Conservation (phyloP, 2,329 filamentous ascomycete genomes). For the Neurospora sp. region DNA sequence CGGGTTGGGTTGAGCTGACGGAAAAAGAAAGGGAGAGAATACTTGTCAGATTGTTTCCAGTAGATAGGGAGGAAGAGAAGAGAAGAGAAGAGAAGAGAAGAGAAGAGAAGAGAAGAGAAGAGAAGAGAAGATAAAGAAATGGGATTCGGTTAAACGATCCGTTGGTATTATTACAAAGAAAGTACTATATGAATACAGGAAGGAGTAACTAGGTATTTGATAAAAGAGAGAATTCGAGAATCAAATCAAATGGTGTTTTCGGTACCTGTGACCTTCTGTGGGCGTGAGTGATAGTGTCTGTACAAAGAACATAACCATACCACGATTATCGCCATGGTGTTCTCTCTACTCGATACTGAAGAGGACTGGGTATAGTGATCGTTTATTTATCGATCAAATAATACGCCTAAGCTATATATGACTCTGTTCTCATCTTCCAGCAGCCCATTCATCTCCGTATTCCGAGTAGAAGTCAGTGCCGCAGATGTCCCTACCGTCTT, state of each 20-base stretch:
- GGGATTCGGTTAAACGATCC: too few species aligned
- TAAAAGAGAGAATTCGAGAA: background rate
- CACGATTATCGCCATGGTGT: background rate
- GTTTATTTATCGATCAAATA: background rate
- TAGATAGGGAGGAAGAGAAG: too few species aligned
- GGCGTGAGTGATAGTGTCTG: too few species aligned
- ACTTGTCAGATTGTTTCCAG: too few species aligned
- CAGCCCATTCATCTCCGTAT: too few species aligned
- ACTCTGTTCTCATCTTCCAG: background rate
- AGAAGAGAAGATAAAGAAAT: too few species aligned
- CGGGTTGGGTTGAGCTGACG: too few species aligned
- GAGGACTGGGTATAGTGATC: background rate
- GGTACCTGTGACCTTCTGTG: background rate
- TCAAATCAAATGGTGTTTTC: background rate
- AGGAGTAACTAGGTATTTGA: background rate
- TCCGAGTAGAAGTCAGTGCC: background rate
- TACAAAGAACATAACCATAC: too few species aligned
- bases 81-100: too few species aligned
- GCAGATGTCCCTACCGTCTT: constrained; percentile 6
- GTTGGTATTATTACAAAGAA: too few species aligned
- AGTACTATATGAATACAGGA: background rate
- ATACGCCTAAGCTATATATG: background rate
- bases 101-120: too few species aligned
- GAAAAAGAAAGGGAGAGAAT: too few species aligned
- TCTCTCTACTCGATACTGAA: background rate